phyloP scores from a whole-genome alignment of 2,329 filamentous ascomycete genomes.

The Diaporthe destruens region DNA sequence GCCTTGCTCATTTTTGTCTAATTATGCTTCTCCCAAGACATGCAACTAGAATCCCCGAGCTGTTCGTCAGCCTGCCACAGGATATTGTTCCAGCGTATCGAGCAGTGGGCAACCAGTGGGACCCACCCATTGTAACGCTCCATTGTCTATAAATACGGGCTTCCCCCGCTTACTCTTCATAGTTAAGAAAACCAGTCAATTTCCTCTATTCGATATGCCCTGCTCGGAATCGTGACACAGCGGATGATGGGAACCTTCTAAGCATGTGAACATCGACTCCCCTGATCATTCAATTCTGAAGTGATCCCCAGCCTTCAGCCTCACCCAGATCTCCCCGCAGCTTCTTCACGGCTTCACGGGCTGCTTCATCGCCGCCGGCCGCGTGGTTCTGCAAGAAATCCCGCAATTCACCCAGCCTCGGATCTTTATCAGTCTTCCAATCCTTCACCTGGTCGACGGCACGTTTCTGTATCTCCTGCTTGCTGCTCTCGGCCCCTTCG shows the following conservation, averaged over 20 bases:
- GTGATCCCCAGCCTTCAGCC: background rate
- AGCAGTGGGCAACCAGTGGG: too few species aligned
- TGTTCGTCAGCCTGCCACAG: background rate
- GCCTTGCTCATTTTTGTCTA: background rate
- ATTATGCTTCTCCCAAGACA: background rate
- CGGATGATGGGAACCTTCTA: too few species aligned
- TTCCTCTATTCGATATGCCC: too few species aligned
- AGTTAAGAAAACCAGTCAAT: too few species aligned
- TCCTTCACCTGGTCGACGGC: background rate
- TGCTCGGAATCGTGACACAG: too few species aligned
- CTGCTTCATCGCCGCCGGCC: background rate
- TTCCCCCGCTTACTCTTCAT: too few species aligned
- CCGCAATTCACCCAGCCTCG: background rate
- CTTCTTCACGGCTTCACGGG: background rate
- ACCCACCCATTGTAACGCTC: too few species aligned
- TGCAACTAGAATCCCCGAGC: background rate
- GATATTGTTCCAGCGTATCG: too few species aligned
- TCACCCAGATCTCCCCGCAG: background rate
- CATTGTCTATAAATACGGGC: too few species aligned
- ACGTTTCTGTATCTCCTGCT: background rate
- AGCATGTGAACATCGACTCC: too few species aligned
- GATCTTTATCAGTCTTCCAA: background rate
- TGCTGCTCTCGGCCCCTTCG: background rate
- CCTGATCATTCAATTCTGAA: background rate
- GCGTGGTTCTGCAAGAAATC: accelerated